Conservation (phyloP, 108 stramenopile species). For the Cyclotella sp. region DNA sequence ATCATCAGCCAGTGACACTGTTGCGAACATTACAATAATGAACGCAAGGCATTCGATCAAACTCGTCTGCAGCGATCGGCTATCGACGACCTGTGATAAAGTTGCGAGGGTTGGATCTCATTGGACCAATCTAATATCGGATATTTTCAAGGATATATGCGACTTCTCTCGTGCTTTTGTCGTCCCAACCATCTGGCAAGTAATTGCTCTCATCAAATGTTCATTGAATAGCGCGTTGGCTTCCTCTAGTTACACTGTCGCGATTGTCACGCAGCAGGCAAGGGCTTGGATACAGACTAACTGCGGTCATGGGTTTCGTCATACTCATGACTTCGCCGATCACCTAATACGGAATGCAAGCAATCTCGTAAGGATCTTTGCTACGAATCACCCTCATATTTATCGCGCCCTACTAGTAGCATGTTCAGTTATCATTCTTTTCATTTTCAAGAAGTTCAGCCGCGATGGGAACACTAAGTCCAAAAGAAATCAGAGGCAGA, state of each 20-base stretch:
- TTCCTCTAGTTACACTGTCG: too few species aligned
- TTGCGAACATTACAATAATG: slow-evolving; percentile 4
- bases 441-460: background rate
- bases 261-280: too few species aligned
- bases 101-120: background rate
- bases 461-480: background rate
- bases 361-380: too few species aligned
- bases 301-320: too few species aligned
- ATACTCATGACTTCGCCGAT: too few species aligned
- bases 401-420: too few species aligned
- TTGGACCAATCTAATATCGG: background rate
- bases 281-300: too few species aligned
- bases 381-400: too few species aligned
- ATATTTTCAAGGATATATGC: background rate
- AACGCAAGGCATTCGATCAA: too few species aligned
- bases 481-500: background rate
- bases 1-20: background rate
- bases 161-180: background rate
- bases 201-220: background rate
- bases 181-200: background rate
- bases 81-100: background rate
- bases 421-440: too few species aligned
- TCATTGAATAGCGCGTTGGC: background rate
- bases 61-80: slow-evolving; percentile 5
- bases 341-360: too few species aligned